These are phyloP conservation scores for Achaetomium macrosporum DNA, from an alignment of 2,329 filamentous ascomycete genomes.

Conservation along the genomic window DNA sequence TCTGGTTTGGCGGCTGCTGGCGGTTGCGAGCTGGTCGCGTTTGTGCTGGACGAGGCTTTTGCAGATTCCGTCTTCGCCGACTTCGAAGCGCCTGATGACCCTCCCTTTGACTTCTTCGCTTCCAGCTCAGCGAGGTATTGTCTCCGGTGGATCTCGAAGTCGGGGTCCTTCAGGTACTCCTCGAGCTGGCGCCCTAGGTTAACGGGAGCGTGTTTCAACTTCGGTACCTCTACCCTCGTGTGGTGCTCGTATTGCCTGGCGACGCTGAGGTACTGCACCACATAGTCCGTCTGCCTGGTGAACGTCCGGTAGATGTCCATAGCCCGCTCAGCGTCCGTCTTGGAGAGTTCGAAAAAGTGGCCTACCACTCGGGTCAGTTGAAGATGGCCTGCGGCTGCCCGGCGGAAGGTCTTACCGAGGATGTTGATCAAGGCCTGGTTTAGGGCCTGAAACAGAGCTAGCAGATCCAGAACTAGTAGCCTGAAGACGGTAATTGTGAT, in stretches of 20 bases:
- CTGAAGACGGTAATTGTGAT: constrained; percentile 93
- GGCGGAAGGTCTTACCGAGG: constrained; percentile 55
- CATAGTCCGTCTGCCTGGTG: constrained; percentile 83
- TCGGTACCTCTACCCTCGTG: constrained; percentile 89
- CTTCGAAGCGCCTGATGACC: constrained; percentile 30
- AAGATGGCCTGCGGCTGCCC: constrained; percentile 4
- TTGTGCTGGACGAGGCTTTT: constrained; percentile 29
- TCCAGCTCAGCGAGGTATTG: constrained; percentile 89
- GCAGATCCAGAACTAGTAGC: constrained; percentile 79
- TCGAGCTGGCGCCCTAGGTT: constrained; percentile 84
- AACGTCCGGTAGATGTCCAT: constrained; percentile 90
- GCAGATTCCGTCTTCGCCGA: constrained; percentile 33
- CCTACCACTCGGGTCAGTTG: constrained; percentile 45
- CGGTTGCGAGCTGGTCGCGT: constrained; percentile 32
- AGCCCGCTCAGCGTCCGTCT: constrained; percentile 84
- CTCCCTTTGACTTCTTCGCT: constrained; percentile 49
- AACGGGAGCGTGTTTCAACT: constrained; percentile 93
- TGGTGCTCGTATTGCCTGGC: constrained; percentile 88
- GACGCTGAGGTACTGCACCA: constrained; percentile 82
- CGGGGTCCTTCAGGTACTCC: constrained; percentile 88
- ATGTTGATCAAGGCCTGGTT: constrained; percentile 98
- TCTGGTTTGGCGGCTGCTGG: constrained; percentile 36
- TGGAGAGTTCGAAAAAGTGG: constrained; percentile 98
- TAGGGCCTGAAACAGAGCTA: constrained; percentile 87
- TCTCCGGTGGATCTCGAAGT: constrained; percentile 88